Evolutionary conservation across 371 early-diverging fungal genomes (phyloP), one percentile per base, ranked within the genome.

Genomic region (Apophysomyces sp.): DNA sequence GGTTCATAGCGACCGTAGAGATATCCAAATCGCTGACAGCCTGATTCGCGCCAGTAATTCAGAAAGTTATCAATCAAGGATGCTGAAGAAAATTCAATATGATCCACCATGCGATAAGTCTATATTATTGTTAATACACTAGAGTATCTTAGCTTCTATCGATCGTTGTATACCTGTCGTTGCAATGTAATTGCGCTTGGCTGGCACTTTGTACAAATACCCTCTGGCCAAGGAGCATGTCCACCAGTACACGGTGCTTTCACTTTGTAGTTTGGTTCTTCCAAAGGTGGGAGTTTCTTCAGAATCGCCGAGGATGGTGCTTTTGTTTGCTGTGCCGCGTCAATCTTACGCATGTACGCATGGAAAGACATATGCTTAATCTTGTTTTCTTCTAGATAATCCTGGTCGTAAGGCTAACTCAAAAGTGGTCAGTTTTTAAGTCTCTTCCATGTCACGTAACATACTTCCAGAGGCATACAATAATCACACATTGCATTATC

Each of bases 281-380:
- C 97, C 18, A 98, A 81, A 30, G 96, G 94, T 21, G 94, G 93
- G 30, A 89, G 65, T 21, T 76, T 69, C 49, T 83, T 84, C 4
- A 74, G 55, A 12, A 74, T 60, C 16, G 70, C 63, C 21, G 80
- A 68, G 6, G 71, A 70, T 2, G 68, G 64, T 11, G 74, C 69
- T 32, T 89, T 92, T 63, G 85, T 84, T 51, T 89, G 82, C 32
- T 84, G 84, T 52, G 83, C 77, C 8, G 88, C 83, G 9, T 75
- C 80, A 0, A 92, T 61, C 64, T 95, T 88, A 26, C 93, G 89
- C 37, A 98, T 71, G 73, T 96, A 94, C 0, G 96, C 86, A 62
- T 98, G 96, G 71, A 94, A 98, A 3, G 97, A 94, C 92, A 98
- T 89, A 76, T 97, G 98, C 74, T 98, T 98, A 69, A 98, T 97